Conservation (phyloP, 2,329 filamentous ascomycete genomes). For the Penicillium sp. region DNA sequence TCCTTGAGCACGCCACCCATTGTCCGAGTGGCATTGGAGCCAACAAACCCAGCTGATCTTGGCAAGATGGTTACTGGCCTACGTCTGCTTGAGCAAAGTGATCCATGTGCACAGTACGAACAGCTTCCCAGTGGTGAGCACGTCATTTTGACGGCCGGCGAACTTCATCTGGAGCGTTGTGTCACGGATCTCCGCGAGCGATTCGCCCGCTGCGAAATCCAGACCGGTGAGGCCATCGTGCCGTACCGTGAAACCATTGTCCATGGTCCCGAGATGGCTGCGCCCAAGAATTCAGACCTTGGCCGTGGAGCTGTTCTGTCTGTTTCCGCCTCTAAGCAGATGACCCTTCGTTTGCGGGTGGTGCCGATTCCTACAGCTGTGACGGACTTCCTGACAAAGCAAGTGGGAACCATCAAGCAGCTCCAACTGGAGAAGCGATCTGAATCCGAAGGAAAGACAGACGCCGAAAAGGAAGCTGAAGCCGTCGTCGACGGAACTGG, state of each 20-base stretch:
- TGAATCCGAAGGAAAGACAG: conserved; percentile 44
- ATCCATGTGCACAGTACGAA: conserved; percentile 95
- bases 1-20: conserved; percentile 82
- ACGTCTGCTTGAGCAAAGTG: conserved; percentile 84
- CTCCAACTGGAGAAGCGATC: conserved; percentile 72
- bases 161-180: conserved; percentile 91
- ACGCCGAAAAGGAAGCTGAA: conserved; percentile 44
- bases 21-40: conserved; percentile 93
- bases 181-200: conserved; percentile 89
- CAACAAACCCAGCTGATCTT: conserved; percentile 83
- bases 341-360: conserved; percentile 75
- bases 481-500: conserved; percentile 54
- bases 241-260: conserved; percentile 94
- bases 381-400: conserved; percentile 82
- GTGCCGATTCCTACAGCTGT: conserved; percentile 75
- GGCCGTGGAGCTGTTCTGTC: conserved; percentile 78
- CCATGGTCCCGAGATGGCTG: conserved; percentile 84
- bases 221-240: conserved; percentile 90
- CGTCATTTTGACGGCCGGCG: conserved; percentile 89
- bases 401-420: conserved; percentile 74
- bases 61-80: conserved; percentile 94
- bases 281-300: conserved; percentile 80
- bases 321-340: conserved; percentile 80
- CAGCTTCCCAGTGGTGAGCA: conserved; percentile 92
- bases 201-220: conserved; percentile 92